Evolutionary conservation across 805 yeast genomes (phyloP), one percentile per base, ranked within the genome.

Genomic region (Kodamaea hsintzibuensis): DNA sequence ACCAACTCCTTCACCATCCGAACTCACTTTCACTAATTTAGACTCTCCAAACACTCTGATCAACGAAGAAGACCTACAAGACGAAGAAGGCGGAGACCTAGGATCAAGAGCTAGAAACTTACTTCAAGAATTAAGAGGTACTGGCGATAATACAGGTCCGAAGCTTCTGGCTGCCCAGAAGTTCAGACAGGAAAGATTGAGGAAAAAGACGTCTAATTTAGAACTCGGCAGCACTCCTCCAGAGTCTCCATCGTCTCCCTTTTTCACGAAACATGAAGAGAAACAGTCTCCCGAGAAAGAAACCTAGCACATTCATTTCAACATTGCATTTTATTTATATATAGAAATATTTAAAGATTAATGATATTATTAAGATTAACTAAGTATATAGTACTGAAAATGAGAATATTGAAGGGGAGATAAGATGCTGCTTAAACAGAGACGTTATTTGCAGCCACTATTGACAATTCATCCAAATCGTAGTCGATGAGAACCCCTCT

Each of bases 51-150:
- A 45, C 42, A 18, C 33, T 3, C 45, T 40, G 47, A 19, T 33
- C n/a, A 17, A 35, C 7, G 50, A 40, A 47, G 47, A 48, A 18
- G 37, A 45, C 14, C 22, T n/a, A 10, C 42, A 27, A 10, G 54
- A 52, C 38, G 56, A 52, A 4, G 52, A 46, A 9, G 53, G 42
- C 7, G 42, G 47, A 10, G 51, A 47, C 10, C 78, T 83, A 14
- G 83, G 82, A 1, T 72, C 74, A 1, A 76, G 91, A 57, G 95
- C 93, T 0, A 77, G 88, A 65, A 79, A 74, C 50, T 74, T 88
- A 54, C 72, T 88, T 16, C 80, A 79, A 61, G 91, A 85, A 60
- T 70, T 88, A 18, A 74, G 92, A 62, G 76, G 77, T 38, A 47
- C 53, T 17, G 55, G 55, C 10, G 57, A 55, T 18, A 56, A 43